phyloP scores from a whole-genome alignment of 1,284 basidiomycete species.

The Puccinia triticina region DNA sequence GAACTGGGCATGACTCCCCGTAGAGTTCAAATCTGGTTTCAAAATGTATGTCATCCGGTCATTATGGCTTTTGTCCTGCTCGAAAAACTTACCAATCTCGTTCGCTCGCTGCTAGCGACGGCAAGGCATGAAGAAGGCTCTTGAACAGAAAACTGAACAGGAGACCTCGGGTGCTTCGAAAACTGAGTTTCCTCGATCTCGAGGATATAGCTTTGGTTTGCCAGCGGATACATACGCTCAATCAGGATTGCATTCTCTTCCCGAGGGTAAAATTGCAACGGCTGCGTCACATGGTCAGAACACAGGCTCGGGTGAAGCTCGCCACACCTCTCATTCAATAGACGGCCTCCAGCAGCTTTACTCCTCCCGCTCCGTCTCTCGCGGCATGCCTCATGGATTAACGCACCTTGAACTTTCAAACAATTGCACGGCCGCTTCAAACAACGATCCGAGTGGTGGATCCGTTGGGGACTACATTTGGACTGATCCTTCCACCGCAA shows the following conservation, averaged over 20 bases:
- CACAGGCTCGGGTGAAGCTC: neutral
- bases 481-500: conserved; percentile 37
- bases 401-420: conserved; percentile 26
- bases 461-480: conserved; percentile 19
- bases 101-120: conserved; percentile 13
- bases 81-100: neutral
- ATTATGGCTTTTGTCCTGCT: neutral
- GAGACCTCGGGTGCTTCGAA: neutral
- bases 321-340: conserved; percentile 1
- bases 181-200: conserved; percentile 1
- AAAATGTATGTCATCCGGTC: conserved; percentile 53
- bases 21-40: conserved; percentile 72
- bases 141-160: conserved; percentile 38
- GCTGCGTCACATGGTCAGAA: neutral
- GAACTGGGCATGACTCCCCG: conserved; percentile 79
- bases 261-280: neutral
- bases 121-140: conserved; percentile 50
- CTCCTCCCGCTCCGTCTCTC: conserved; percentile 26
- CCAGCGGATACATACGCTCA: conserved; percentile 21
- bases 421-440: neutral
- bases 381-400: neutral
- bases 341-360: conserved; percentile 18
- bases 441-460: neutral
- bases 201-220: conserved; percentile 39
- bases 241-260: neutral